These are phyloP conservation scores for Marasmius oreades DNA, from an alignment of 1,284 basidiomycete genomes.

Conservation along the genomic window DNA sequence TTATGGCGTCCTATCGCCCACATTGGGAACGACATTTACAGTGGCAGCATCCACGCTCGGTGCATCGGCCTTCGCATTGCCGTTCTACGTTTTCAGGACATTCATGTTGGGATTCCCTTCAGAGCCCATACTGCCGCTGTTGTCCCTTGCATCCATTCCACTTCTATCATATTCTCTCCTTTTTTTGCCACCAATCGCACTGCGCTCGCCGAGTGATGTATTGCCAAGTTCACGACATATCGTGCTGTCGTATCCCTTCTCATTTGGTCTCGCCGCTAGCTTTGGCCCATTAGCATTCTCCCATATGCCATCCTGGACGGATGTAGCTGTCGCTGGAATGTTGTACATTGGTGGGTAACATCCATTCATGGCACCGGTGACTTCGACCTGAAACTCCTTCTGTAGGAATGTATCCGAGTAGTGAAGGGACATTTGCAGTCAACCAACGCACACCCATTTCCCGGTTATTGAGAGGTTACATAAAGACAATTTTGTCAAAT, in stretches of 20 bases:
- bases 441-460: conserved; percentile 53
- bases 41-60: conserved; percentile 56
- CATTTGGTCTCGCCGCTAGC: conserved; percentile 40
- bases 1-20: conserved; percentile 49
- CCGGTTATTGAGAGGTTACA: conserved; percentile 65
- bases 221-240: conserved; percentile 51
- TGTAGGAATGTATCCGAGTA: conserved; percentile 55
- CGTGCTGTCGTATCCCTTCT: conserved; percentile 48
- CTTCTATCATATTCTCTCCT: conserved; percentile 55
- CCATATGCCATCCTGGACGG: conserved; percentile 50
- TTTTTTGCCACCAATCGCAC: conserved; percentile 53
- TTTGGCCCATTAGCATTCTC: conserved; percentile 54
- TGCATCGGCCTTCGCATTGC: conserved; percentile 57
- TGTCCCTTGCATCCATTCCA: conserved; percentile 55
- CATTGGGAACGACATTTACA: conserved; percentile 49
- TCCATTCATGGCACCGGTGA: neutral
- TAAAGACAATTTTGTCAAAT: conserved; percentile 88
- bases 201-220: conserved; percentile 41
- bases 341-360: conserved; percentile 55
- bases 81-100: conserved; percentile 58
- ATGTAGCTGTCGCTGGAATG: conserved; percentile 45
- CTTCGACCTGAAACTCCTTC: conserved; percentile 9
- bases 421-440: conserved; percentile 38
- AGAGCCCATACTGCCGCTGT: conserved; percentile 43
- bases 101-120: conserved; percentile 36